Evolutionary conservation across 345 rosid species (phyloP), one percentile per base, ranked within the genome.

Genomic region (Adansonia digitata): DNA sequence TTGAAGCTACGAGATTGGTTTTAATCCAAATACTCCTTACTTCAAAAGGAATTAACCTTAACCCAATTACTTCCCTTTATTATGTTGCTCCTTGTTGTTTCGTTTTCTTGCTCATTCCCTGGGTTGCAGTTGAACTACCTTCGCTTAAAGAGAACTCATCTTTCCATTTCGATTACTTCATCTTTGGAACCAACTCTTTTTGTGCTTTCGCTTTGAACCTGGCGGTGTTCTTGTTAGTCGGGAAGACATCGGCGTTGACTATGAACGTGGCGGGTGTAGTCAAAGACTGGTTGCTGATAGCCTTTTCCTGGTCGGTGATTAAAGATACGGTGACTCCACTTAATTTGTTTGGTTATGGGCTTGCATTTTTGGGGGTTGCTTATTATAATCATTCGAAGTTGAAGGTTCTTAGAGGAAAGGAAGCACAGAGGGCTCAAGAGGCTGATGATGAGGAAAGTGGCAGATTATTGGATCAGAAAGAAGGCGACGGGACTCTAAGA

Each of bases 181-280:
- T 87, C 2, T 86, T 88, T 52, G 92, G 94, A 45, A 78, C 82
- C 14, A 91, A 91, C 75, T 88, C 92, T 0, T 64, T 89, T 7
- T 89, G 92, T 77, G 92, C 94, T 2, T 91, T 91, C 68, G 94
- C 94, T 0, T 52, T 91, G 81, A 91, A 91, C 82, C 86, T 89
- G 18, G 97, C 97, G 11, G 94, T 89, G 59, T 91, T 91, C 55
- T 79, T 91, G 75, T 78, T 91, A n/a, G 92, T 91, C 18, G 93
- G 93, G 39, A 91, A 91, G 78, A 91, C 97, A 2, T 91, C 97
- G 7, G 97, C 93, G 10, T 71, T 91, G 89, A 91, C 97, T 0
- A 91, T 91, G 97, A 91, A 91, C 74, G 97, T 91, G 43, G 96
- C 91, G 55, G 96, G 96, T 53, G 93, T 91, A 40, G 96, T 88